Evolutionary conservation across 192 early-diverging fungal genomes (phyloP).

Genomic region (Chytriomyces sp.): DNA sequence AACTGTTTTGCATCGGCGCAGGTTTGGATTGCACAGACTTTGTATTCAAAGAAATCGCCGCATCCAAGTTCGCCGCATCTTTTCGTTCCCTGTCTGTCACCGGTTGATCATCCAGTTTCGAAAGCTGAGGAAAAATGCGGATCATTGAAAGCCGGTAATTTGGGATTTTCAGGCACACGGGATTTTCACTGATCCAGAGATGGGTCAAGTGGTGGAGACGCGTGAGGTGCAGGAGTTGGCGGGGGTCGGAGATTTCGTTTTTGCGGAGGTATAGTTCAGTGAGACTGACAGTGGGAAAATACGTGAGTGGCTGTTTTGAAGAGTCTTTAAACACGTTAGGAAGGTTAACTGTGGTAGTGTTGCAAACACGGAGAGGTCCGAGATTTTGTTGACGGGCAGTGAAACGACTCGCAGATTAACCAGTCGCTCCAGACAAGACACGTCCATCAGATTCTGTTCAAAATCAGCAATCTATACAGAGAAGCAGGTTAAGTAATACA

Average conservation of each 20-base stretch:
- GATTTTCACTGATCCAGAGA: slow-evolving; percentile 54
- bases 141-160: slow-evolving; percentile 41
- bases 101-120: slow-evolving; percentile 43
- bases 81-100: slow-evolving; percentile 40
- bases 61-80: slow-evolving; percentile 9
- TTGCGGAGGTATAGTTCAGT: slow-evolving; percentile 50
- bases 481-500: background rate
- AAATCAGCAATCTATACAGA: background rate
- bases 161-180: slow-evolving; percentile 34
- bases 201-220: slow-evolving; percentile 38
- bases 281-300: slow-evolving; percentile 20
- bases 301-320: slow-evolving; percentile 24
- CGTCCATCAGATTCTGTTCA: slow-evolving; percentile 45
- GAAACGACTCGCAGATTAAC: slow-evolving; percentile 50
- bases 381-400: slow-evolving; percentile 44
- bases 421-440: slow-evolving; percentile 37
- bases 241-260: slow-evolving; percentile 44
- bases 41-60: background rate
- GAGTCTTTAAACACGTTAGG: too few relatives aligned
- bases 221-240: slow-evolving; percentile 39
- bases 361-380: slow-evolving; percentile 23
- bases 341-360: background rate
- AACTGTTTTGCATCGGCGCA: too few relatives aligned
- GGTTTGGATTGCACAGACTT: too few relatives aligned
- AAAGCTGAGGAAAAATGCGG: slow-evolving; percentile 36